These are phyloP conservation scores for Aurantiochytrium sp. DNA, from an alignment of 108 stramenopile species.

Conservation along the genomic window DNA sequence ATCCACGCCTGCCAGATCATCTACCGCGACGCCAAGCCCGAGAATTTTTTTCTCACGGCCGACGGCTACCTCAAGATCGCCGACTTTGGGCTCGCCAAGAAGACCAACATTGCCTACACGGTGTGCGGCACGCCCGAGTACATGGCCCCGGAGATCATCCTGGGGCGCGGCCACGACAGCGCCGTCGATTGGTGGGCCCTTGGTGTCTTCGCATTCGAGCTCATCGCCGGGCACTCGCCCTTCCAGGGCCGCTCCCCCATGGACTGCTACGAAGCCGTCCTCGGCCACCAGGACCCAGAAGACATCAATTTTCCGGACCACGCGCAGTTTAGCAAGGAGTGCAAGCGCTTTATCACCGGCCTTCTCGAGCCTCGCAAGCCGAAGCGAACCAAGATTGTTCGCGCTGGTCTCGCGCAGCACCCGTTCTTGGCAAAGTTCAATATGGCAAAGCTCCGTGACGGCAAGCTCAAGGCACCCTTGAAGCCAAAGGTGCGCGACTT, in stretches of 20 bases:
- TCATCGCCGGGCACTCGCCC: background rate
- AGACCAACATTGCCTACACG: background rate
- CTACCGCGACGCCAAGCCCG: constrained; percentile 41
- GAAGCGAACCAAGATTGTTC: background rate
- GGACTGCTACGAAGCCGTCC: constrained; percentile 5
- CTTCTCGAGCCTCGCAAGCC: constrained; percentile 12
- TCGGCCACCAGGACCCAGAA: background rate
- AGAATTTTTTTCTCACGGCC: constrained; percentile 36
- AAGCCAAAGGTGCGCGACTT: background rate
- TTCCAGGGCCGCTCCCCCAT: background rate
- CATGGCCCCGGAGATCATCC: constrained; percentile 45
- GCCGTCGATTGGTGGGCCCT: constrained; percentile 47
- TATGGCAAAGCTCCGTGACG: background rate
- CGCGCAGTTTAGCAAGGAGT: background rate
- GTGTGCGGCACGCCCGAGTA: constrained; percentile 49
- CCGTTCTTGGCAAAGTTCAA: background rate
- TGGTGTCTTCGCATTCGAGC: constrained; percentile 34
- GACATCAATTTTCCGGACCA: background rate
- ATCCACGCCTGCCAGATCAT: constrained; percentile 36
- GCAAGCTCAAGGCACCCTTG: background rate
- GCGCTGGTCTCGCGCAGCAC: background rate
- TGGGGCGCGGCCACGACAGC: constrained; percentile 36
- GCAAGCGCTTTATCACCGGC: background rate
- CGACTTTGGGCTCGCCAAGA: constrained; percentile 46
- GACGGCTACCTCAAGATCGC: constrained; percentile 41